Conservation (phyloP, 495 filamentous ascomycete genomes). For the Neurospora tetrasperma region DNA sequence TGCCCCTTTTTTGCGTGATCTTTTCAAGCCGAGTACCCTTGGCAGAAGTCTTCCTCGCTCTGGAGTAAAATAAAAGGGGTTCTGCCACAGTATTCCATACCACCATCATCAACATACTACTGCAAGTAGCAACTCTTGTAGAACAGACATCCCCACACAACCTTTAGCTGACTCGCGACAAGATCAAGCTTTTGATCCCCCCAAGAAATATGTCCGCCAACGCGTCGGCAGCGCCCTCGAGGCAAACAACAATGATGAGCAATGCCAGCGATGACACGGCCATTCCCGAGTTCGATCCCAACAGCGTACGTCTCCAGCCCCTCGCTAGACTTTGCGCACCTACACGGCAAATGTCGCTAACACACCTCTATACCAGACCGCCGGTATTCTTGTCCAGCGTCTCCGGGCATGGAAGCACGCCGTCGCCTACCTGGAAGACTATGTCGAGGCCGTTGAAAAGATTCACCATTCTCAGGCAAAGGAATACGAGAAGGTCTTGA, state of each 20-base stretch:
- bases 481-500: constrained; percentile 90
- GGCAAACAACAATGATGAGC: constrained; percentile 45
- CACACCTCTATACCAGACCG: constrained; percentile 38
- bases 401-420: constrained; percentile 94
- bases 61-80: background rate
- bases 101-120: background rate
- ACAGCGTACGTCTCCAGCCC: constrained; percentile 44
- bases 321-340: background rate
- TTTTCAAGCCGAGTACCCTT: background rate
- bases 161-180: background rate
- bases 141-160: background rate
- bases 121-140: background rate
- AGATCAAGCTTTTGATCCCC: background rate
- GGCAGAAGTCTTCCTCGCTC: background rate
- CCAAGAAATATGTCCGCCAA: background rate
- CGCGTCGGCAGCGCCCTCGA: constrained; percentile 35
- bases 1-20: background rate
- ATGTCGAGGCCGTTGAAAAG: constrained; percentile 74
- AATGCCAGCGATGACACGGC: constrained; percentile 43
- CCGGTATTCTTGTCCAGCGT: constrained; percentile 70
- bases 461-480: constrained; percentile 74
- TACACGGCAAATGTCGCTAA: background rate
- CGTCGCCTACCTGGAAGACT: constrained; percentile 81
- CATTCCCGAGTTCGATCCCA: constrained; percentile 69
- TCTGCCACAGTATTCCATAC: background rate